Evolutionary conservation across 2,329 filamentous ascomycete genomes (phyloP), one percentile per base, ranked within the genome.

Genomic region (Dendrostoma leiphaemia): DNA sequence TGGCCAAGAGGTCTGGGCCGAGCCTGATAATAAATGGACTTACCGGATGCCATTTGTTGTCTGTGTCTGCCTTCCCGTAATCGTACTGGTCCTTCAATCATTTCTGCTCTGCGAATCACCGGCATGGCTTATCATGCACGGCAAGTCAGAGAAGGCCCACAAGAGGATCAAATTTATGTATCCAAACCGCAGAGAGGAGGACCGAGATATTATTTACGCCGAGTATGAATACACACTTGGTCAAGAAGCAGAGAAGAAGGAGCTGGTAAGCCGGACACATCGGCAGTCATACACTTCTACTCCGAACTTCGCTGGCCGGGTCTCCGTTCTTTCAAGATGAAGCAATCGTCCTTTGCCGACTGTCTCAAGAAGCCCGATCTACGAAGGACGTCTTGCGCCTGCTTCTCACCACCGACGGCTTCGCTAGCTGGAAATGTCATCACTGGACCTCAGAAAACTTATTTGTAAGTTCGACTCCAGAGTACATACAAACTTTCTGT

Each of bases 1-100:
- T 10, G 43, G 43, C 2, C 43, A 46, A 10, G n/a, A 46, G 17
- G 43, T 46, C 26, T 46, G 43, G 43, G 26, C 43, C 6, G 43
- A 46, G 17, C 26, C 43, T 28, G 21, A 31, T 13, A 46, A 46
- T 12, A 46, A 46, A 19, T 46, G 43, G 43, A 28, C 43, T 5
- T 46, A 46, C 28, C 26, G 43, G n/a, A 46, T 46, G 43, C 43
- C 43, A 31, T 28, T 46, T 7, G 26, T 46, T 8, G 43, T 46
- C 43, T 46, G 43, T 17, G 43, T 46, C 43, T 46, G 43, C 15
- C 28, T 46, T 2, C 43, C 43, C 2, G 28, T 46, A 15, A 21
- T 46, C 32, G 43, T 46, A 3, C 43, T 46, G 15, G 43, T 19
- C 24, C 6, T 46, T 4, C 43, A 46, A 19, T 17, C 32, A n/a